Percentiles rank a stretch among this genome's conserved stretches.
Evolutionary conservation across 1,284 basidiomycete genomes (phyloP).

Genomic region (Sporisorium graminicola): DNA sequence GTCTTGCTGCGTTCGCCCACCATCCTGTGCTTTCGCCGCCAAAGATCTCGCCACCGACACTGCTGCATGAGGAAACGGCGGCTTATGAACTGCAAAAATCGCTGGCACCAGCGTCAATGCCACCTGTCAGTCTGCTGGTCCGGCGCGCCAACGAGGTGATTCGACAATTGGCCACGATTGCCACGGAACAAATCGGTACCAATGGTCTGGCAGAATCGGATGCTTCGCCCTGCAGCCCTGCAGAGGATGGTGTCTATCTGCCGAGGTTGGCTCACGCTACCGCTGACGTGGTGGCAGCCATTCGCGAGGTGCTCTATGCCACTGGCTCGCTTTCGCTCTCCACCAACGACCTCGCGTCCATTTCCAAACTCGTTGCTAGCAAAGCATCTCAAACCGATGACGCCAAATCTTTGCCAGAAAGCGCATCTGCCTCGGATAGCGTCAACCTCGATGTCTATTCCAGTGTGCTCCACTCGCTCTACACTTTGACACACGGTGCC

Average conservation of each 20-base stretch:
- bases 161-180: slow-evolving; percentile 44
- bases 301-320: slow-evolving; percentile 54
- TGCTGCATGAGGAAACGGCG: slow-evolving; percentile 43
- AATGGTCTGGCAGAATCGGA: slow-evolving; percentile 49
- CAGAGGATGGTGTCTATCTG: slow-evolving; percentile 24
- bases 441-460: slow-evolving; percentile 26
- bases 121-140: slow-evolving; percentile 35
- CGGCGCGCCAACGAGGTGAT: slow-evolving; percentile 51
- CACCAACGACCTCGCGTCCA: slow-evolving; percentile 35
- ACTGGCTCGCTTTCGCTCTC: slow-evolving; percentile 51
- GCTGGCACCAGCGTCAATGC: slow-evolving; percentile 23
- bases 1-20: slow-evolving; percentile 27
- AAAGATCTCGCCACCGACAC: slow-evolving; percentile 20
- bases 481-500: slow-evolving; percentile 7
- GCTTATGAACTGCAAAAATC: slow-evolving; percentile 50
- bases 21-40: slow-evolving; percentile 39
- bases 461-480: slow-evolving; percentile 19
- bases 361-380: slow-evolving; percentile 41
- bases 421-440: background rate
- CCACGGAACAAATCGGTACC: slow-evolving; percentile 48
- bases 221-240: slow-evolving; percentile 13
- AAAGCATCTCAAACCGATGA: background rate
- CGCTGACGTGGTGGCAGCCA: slow-evolving; percentile 38
- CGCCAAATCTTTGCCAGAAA: background rate
- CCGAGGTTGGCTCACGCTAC: slow-evolving; percentile 44